A percentile compares a stretch with the other conserved stretches of the same genome.
These are phyloP conservation scores for Cladorrhinum sp. DNA, from an alignment of 2,329 filamentous ascomycete species.

Conservation along the genomic window DNA sequence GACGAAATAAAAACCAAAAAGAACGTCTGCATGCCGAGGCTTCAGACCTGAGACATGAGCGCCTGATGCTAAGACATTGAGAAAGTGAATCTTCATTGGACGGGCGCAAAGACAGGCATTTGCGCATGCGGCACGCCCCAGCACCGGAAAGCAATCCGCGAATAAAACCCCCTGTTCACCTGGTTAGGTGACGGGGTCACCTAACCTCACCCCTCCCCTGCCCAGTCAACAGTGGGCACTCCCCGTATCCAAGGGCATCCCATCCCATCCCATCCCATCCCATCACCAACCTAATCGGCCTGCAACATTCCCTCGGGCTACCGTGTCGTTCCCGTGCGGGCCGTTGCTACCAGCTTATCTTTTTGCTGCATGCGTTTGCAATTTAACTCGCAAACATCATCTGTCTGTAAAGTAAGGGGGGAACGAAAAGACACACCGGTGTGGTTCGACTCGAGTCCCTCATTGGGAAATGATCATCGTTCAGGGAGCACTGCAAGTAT, in stretches of 20 bases:
- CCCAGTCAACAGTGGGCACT: too few relatives aligned
- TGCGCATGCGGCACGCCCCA: too few relatives aligned
- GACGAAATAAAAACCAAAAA: too few relatives aligned
- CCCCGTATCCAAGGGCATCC: too few relatives aligned
- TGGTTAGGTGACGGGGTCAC: too few relatives aligned
- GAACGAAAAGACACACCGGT: not conserved
- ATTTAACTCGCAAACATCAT: too few relatives aligned
- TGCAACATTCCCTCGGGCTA: not conserved
- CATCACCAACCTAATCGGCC: not conserved
- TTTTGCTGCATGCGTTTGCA: not conserved
- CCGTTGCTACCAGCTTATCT: not conserved
- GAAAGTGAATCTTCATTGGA: not conserved
- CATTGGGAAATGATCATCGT: not conserved
- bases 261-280: not conserved
- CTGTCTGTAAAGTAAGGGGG: not conserved
- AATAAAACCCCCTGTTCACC: not conserved
- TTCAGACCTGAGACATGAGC: not conserved
- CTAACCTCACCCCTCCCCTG: too few relatives aligned
- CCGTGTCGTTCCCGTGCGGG: not conserved
- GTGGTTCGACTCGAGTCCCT: not conserved
- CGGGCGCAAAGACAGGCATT: too few relatives aligned
- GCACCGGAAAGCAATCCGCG: not conserved
- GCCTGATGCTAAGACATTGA: not conserved
- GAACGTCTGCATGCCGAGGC: not conserved
- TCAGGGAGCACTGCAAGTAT: not conserved